These are phyloP conservation scores for Arthrinium phaeospermum DNA, from an alignment of 2,329 filamentous ascomycete genomes.

Conservation along the genomic window DNA sequence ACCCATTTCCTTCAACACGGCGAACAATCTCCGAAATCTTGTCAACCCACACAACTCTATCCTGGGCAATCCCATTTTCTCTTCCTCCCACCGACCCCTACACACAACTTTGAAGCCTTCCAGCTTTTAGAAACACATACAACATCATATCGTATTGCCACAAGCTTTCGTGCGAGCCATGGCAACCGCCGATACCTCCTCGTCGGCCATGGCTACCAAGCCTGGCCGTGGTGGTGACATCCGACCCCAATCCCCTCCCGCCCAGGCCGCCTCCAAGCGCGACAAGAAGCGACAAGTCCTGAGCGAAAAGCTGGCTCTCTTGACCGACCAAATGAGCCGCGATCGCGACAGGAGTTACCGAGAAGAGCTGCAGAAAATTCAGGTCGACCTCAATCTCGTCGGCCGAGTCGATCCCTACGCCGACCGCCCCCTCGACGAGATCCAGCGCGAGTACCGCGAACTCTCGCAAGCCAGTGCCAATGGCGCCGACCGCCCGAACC, in stretches of 20 bases:
- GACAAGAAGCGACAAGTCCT: conserved; percentile 88
- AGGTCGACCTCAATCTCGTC: conserved; percentile 55
- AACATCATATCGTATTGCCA: background rate
- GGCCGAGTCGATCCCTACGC: conserved; percentile 78
- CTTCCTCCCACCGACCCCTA: background rate
- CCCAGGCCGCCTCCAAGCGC: conserved; percentile 67
- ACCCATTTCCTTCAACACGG: background rate
- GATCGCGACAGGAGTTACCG: conserved; percentile 86
- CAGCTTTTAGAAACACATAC: background rate
- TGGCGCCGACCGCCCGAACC: conserved; percentile 45
- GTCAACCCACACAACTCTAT: conserved; percentile 11
- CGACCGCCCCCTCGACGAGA: conserved; percentile 50
- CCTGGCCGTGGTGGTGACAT: background rate
- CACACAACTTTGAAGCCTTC: background rate
- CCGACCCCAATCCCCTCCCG: conserved; percentile 18
- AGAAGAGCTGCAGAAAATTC: conserved; percentile 88
- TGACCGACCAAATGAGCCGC: conserved; percentile 78
- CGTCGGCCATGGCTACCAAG: conserved; percentile 17
- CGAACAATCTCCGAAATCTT: conserved; percentile 15
- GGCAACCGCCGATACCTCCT: conserved; percentile 16
- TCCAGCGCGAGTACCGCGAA: conserved; percentile 49
- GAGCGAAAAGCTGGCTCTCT: conserved; percentile 75
- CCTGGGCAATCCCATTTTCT: background rate
- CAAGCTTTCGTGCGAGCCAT: background rate
- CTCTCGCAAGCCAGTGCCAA: conserved; percentile 43